Evolutionary conservation across 2,329 filamentous ascomycete species (phyloP), one percentile per base, ranked within the genome.

Genomic region (Lachnellula arida): DNA sequence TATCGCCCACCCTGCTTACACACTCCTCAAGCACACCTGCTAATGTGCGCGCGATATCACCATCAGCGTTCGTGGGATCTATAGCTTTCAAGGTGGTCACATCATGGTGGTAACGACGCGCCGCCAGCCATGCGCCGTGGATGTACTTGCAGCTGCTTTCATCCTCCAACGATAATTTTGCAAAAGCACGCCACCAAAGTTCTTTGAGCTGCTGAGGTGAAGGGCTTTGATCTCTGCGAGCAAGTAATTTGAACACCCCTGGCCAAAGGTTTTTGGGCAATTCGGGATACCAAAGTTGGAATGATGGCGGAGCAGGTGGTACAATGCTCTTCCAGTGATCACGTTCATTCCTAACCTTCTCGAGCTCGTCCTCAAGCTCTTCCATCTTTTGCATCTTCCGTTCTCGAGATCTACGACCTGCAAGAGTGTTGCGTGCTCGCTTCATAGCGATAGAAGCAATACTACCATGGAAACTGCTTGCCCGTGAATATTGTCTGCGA

Each of bases 371-470:
- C 76, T 95, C 88, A 46, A 96, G 78, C 56, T 85, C 82, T 54
- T 89, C 85, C 59, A 93, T 79, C 64, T 86, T 82, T 70, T 87
- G 80, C 55, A 89, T 85, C 77, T 96, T 96, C 63, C 91, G 87
- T 68, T 91, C 87, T 51, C 93, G 87, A 57, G 91, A 96, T 76
- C 96, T 96, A 63, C 93, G 91, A 66, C 93, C 93, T 17, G 93
- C 93, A 71, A 95, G 82, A 8, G 91, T 96, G 73, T 97, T 97
- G 64, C 91, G 88, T 50, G 91, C 92, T 71, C 93, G 89, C 85
- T 97, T 97, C 79, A 92, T 82, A 19, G 90, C 91, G n/a, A 88
- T 72, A 9, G 81, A 82, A 67, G n/a, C n/a, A n/a, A n/a, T n/a
- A n/a, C n/a, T n/a, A n/a, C n/a, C n/a, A n/a, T n/a, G n/a, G n/a